Conservation (phyloP, 768 basidiomycete species). For the Nidula microcarpa region DNA sequence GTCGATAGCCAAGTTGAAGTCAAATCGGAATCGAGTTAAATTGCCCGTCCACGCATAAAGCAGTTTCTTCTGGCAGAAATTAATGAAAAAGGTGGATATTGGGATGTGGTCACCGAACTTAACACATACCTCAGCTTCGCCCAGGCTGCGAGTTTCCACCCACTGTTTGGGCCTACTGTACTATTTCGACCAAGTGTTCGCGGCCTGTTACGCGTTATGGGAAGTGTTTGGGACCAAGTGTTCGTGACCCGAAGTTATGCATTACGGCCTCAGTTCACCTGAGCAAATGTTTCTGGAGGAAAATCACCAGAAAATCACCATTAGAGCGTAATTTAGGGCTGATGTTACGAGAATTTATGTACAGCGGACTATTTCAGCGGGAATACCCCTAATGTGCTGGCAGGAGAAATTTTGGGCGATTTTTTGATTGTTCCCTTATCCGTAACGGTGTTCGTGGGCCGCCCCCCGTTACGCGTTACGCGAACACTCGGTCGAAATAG, state of each 20-base stretch:
- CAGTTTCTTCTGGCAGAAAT: too few species aligned
- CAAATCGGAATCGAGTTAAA: too few species aligned
- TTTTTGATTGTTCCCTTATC: background rate
- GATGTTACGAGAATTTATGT: background rate
- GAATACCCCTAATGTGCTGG: background rate
- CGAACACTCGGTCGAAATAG: background rate
- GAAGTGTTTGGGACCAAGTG: conserved; percentile 16
- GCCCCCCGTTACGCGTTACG: conserved; percentile 7
- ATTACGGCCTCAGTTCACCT: background rate
- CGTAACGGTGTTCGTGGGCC: conserved; percentile 88
- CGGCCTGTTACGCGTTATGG: conserved; percentile 80
- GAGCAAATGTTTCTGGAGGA: background rate
- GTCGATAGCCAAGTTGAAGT: too few species aligned
- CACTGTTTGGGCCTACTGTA: conserved; percentile 73
- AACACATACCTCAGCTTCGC: conserved; percentile 63
- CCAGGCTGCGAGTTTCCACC: conserved; percentile 59
- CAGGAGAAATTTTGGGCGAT: background rate
- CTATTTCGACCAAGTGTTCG: conserved; percentile 71
- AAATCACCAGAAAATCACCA: background rate
- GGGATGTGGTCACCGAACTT: too few species aligned
- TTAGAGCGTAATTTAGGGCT: background rate
- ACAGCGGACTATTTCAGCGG: background rate
- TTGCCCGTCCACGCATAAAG: too few species aligned
- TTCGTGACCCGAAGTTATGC: background rate
- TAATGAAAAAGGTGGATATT: too few species aligned